Conservation (phyloP, 768 basidiomycete species). For the Tulasnella calospora region DNA sequence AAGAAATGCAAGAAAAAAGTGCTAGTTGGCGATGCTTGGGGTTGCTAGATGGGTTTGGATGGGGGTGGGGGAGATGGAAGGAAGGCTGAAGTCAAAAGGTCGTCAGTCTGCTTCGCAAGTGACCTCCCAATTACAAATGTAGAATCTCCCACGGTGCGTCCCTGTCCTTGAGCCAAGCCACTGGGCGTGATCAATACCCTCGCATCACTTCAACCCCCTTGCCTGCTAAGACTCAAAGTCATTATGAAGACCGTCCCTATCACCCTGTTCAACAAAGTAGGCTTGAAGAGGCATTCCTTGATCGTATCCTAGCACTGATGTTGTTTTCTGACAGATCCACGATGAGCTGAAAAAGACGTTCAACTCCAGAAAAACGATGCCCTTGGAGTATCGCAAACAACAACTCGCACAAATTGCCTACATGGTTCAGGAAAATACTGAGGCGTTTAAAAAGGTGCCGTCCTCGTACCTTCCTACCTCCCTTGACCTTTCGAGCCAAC, state of each 20-base stretch:
- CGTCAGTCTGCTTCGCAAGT: not conserved
- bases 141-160: not conserved
- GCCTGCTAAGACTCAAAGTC: not conserved
- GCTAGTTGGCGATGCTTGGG: not conserved
- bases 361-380: conserved; percentile 4
- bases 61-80: not conserved
- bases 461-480: not conserved
- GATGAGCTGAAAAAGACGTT: conserved; percentile 17
- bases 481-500: not conserved
- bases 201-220: not conserved
- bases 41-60: not conserved
- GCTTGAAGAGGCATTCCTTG: not conserved
- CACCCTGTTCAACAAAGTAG: not conserved
- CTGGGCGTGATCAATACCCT: not conserved
- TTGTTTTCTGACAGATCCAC: not conserved
- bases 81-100: not conserved
- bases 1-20: not conserved
- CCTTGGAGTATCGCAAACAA: conserved; percentile 9
- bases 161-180: not conserved
- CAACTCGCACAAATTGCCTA: conserved; percentile 21
- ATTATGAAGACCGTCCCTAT: not conserved
- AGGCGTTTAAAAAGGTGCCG: conserved; percentile 4
- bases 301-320: not conserved
- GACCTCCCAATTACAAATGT: not conserved
- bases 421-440: conserved; percentile 16